Percentiles rank a stretch among this genome's conserved stretches.
Conservation (phyloP, 345 rosid genomes). For the Chamaenerion angustifolium region DNA sequence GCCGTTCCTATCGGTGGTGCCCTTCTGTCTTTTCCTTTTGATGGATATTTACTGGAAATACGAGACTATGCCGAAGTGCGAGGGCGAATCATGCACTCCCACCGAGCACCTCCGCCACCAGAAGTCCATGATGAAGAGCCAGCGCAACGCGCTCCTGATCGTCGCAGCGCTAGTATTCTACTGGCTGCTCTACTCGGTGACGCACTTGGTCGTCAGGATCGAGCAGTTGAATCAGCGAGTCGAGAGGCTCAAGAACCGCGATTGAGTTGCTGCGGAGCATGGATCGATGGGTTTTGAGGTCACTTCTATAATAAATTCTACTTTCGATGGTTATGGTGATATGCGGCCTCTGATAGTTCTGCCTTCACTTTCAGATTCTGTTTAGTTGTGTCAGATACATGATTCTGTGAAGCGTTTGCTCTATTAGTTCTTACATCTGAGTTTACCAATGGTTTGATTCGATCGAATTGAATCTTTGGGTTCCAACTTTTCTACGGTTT, state of each 20-base stretch:
- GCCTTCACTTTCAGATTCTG: too few relatives aligned
- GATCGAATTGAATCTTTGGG: too few relatives aligned
- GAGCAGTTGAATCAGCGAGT: constrained; percentile 59
- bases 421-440: too few relatives aligned
- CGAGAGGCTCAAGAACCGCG: constrained; percentile 50
- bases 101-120: constrained; percentile 78
- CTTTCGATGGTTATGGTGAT: too few relatives aligned
- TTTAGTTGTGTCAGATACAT: too few relatives aligned
- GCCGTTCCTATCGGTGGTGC: constrained; percentile 80
- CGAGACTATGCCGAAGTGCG: constrained; percentile 71
- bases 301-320: too few relatives aligned
- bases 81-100: constrained; percentile 60
- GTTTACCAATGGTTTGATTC: too few relatives aligned
- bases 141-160: constrained; percentile 70
- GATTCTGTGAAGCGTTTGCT: too few relatives aligned
- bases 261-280: background rate
- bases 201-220: constrained; percentile 46
- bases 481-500: too few relatives aligned
- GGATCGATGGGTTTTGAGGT: too few relatives aligned
- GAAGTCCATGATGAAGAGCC: constrained; percentile 86
- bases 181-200: constrained; percentile 78
- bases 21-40: constrained; percentile 67
- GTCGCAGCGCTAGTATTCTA: constrained; percentile 65
- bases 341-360: too few relatives aligned
- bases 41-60: constrained; percentile 95